Evolutionary conservation across 2,329 filamentous ascomycete genomes (phyloP).

Genomic region (Pseudopithomyces chartarum): DNA sequence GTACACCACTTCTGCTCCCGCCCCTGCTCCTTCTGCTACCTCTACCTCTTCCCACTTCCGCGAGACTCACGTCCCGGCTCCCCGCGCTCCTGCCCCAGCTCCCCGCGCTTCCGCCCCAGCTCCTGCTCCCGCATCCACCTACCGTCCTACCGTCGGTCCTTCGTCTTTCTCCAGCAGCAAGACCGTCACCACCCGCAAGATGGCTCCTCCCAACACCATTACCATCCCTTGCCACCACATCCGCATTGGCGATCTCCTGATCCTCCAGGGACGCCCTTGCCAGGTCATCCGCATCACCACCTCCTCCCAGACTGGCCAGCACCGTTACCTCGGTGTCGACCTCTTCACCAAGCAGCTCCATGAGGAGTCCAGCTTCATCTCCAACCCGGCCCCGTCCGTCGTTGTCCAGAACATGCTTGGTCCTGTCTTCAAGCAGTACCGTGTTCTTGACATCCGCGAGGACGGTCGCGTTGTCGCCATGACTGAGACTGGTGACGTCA

Average conservation of each 20-base stretch:
- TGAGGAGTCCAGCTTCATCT: constrained; percentile 97
- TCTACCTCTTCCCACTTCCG: constrained; percentile 39
- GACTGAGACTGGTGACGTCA: constrained; percentile 98
- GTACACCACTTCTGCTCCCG: constrained; percentile 34
- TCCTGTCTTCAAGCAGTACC: constrained; percentile 99
- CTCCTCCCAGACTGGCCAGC: constrained; percentile 96
- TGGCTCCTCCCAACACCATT: constrained; percentile 79
- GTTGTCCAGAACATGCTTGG: constrained; percentile 99
- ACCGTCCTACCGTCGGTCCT: constrained; percentile 22
- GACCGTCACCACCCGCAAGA: constrained; percentile 36
- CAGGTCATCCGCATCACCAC: constrained; percentile 99
- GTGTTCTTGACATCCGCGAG: constrained; percentile 94
- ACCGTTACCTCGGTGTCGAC: constrained; percentile 99
- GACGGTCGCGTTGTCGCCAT: constrained; percentile 85
- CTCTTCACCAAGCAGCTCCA: constrained; percentile 99
- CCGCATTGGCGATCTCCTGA: constrained; percentile 97
- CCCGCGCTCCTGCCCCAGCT: constrained; percentile 16
- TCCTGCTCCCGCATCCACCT: constrained; percentile 78
- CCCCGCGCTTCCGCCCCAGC: constrained; percentile 57
- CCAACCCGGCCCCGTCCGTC: constrained; percentile 94
- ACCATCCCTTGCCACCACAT: constrained; percentile 99
- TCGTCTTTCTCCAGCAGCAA: constrained; percentile 24
- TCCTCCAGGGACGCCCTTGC: constrained; percentile 98
- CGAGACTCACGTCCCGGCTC: constrained; percentile 47
- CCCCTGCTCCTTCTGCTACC: constrained; percentile 32